Percentiles rank a stretch among this genome's conserved stretches.
These are phyloP conservation scores for Bidens hawaiensis DNA, from an alignment of 140 eudicot genomes.

Conservation along the genomic window DNA sequence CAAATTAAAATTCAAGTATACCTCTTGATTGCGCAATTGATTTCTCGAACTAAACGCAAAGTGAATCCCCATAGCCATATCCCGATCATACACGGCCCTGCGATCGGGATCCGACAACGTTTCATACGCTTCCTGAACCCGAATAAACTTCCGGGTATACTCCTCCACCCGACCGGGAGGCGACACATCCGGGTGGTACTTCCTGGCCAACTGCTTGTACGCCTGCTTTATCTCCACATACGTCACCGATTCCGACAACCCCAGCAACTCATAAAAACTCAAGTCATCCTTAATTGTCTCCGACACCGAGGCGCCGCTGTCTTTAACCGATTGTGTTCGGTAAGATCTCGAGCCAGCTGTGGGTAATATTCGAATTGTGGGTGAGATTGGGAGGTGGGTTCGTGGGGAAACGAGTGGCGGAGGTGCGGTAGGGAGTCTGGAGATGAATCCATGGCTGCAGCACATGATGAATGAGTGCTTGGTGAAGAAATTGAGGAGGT, in stretches of 20 bases:
- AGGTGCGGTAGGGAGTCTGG: constrained; percentile 26
- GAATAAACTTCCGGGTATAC: constrained; percentile 70
- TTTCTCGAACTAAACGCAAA: constrained; percentile 54
- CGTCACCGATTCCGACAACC: constrained; percentile 61
- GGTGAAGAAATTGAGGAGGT: too few relatives aligned
- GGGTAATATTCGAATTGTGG: constrained; percentile 6
- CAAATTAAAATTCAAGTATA: too few relatives aligned
- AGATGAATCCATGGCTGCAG: constrained; percentile 28
- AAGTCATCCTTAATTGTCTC: constrained; percentile 8
- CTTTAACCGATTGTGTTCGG: constrained; percentile 26
- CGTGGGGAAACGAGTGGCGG: constrained; percentile 16
- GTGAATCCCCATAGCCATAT: constrained; percentile 54
- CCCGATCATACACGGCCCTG: constrained; percentile 64
- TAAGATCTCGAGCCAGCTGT: constrained; percentile 4
- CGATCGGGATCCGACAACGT: constrained; percentile 75
- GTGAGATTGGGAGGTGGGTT: constrained; percentile 21
- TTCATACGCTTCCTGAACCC: constrained; percentile 92
- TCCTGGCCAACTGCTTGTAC: constrained; percentile 76
- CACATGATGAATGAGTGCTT: too few relatives aligned
- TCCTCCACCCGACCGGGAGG: constrained; percentile 76
- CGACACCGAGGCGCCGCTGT: constrained; percentile 16
- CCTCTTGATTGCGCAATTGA: constrained; percentile 45
- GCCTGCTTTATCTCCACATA: constrained; percentile 72
- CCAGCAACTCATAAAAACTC: constrained; percentile 68
- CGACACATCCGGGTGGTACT: too few relatives aligned